Evolutionary conservation across 2,329 filamentous ascomycete species (phyloP), one percentile per base, ranked within the genome.

Genomic region (Albifimbria verrucaria): DNA sequence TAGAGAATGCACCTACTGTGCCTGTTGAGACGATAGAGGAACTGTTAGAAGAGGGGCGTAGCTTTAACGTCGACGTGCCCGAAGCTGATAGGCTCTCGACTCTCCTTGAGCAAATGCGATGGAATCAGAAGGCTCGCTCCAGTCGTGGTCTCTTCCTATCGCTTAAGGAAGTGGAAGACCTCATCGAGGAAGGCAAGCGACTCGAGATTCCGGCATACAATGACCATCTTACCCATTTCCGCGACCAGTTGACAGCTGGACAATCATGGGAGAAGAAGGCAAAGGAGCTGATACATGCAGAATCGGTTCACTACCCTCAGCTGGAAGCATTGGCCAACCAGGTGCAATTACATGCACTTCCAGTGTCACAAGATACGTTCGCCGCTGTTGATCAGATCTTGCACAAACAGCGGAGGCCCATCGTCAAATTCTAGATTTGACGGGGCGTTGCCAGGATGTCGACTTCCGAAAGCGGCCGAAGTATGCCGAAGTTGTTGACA

Each of bases 321-420:
- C 82, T 99, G 1, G 94, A 97, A 69, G 91, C 93, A 0, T 77
- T 99, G 6, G 95, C 92, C 1, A 83, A 85, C 48, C 93, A 97
- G 72, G 92, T 92, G 1, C 75, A 80, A 53, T 77, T 68, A 24
- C 80, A 85, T 28, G 80, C 81, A 5, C 78, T 97, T 18, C 93
- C 94, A 0, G 92, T 97, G 20, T 89, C 89, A 1, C 77, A 85
- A 4, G 88, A 92, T 28, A 97, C 92, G 0, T 78, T 96, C 22
- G 82, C 85, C 7, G 81, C 85, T 9, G 90, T 99, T 23, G 94
- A 99, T 63, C 88, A 91, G 48, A 97, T 97, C 52, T 76, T 99
- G 53, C 92, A 92, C 69, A 97, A 97, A 72, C 94, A 99, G 68
- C 87, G 94, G 94, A 97, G 67, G 92, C 92, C 1, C 92, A 97